phyloP scores from a whole-genome alignment of 169 alveolate species.

The Eimeria zaria region DNA sequence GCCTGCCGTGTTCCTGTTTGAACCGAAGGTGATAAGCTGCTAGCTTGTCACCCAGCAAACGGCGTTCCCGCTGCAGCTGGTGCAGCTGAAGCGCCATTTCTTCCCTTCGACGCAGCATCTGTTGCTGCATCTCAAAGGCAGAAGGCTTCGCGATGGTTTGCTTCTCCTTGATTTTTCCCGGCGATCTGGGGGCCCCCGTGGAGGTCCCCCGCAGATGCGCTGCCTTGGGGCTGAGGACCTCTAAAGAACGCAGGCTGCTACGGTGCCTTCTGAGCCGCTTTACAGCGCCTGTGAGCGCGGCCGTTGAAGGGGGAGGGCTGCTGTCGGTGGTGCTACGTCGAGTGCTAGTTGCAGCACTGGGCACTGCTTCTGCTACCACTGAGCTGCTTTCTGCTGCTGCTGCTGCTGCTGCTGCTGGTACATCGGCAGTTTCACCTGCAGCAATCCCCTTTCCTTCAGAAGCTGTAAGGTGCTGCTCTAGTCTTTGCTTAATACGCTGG shows the following conservation, averaged over 20 bases:
- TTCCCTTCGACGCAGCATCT: conserved; percentile 5
- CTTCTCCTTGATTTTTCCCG: conserved; percentile 10
- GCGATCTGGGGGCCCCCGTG: conserved; percentile 10
- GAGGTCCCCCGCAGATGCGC: neutral
- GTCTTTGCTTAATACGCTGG: conserved; percentile 37
- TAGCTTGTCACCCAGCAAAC: conserved; percentile 61
- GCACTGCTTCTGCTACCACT: neutral
- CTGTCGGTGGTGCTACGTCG: conserved; percentile 4
- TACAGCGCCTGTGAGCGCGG: neutral
- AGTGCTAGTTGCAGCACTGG: neutral
- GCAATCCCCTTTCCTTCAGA: neutral
- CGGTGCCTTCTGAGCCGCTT: conserved; percentile 28
- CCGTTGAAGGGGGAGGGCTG: neutral
- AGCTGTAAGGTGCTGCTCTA: conserved; percentile 30
- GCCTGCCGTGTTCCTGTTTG: conserved; percentile 74
- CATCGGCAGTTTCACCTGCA: neutral
- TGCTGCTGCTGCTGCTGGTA: neutral
- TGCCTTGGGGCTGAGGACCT: conserved; percentile 39
- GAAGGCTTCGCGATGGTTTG: neutral
- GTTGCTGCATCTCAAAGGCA: conserved; percentile 56
- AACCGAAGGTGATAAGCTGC: conserved; percentile 68
- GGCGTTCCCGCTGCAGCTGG: conserved; percentile 79
- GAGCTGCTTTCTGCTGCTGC: neutral
- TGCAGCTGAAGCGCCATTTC: conserved; percentile 72
- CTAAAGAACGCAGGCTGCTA: conserved; percentile 3